Evolutionary conservation across 495 filamentous ascomycete genomes (phyloP).

Genomic region (Hypoxylon fuscum): DNA sequence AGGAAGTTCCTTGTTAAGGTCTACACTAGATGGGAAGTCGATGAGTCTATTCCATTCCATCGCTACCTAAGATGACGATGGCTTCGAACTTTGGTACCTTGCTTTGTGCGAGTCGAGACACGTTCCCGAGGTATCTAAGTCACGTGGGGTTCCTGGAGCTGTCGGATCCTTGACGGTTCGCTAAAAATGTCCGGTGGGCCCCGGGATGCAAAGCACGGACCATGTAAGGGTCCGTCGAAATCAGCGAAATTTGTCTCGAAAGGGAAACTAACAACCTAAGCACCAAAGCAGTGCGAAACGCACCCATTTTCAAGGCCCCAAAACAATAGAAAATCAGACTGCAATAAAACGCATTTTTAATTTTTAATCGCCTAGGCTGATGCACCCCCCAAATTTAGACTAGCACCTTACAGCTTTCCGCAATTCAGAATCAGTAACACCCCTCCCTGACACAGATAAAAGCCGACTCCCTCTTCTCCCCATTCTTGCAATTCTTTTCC

Average conservation of each 20-base stretch:
- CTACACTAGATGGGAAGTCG: too few species aligned
- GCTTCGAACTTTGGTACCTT: too few species aligned
- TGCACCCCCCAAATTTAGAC: constrained; percentile 39
- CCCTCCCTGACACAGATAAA: constrained; percentile 30
- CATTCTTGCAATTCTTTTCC: constrained; percentile 31
- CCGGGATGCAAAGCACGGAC: constrained; percentile 15
- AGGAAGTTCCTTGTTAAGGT: not conserved
- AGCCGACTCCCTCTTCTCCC: constrained; percentile 32
- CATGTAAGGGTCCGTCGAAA: constrained; percentile 22
- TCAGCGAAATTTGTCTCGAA: constrained; percentile 18
- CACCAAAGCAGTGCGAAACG: constrained; percentile 29
- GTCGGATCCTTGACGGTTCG: too few species aligned
- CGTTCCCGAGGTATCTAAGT: too few species aligned
- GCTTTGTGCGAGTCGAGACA: too few species aligned
- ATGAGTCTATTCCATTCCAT: too few species aligned
- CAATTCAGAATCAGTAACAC: constrained; percentile 38
- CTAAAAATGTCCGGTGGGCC: not conserved
- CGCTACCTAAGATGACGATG: too few species aligned
- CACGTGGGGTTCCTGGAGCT: not conserved
- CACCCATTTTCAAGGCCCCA: constrained; percentile 10
- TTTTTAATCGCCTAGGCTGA: constrained; percentile 24
- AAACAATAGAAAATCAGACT: constrained; percentile 32
- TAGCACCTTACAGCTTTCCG: constrained; percentile 48
- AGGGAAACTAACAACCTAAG: constrained; percentile 28
- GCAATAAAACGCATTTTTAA: constrained; percentile 24